These are phyloP conservation scores for Litchi chinensis DNA, from an alignment of 345 rosid species.

Conservation along the genomic window DNA sequence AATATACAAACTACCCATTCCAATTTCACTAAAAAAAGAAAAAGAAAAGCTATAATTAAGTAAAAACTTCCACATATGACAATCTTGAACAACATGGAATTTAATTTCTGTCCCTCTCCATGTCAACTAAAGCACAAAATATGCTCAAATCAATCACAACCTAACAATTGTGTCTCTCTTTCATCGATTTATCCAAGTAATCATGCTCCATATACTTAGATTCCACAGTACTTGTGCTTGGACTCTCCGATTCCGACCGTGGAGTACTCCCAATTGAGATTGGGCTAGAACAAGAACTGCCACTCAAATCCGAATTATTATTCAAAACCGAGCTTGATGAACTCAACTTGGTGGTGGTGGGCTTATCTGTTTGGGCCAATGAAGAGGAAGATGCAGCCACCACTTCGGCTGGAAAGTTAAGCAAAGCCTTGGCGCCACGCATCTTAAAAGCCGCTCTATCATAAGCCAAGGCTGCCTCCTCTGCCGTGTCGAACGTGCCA, in stretches of 20 bases:
- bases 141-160: neutral
- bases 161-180: neutral
- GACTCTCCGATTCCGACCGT: slow-evolving; percentile 30
- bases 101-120: neutral
- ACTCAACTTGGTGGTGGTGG: neutral
- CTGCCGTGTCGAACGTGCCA: slow-evolving; percentile 62
- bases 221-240: slow-evolving; percentile 15
- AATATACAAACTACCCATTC: neutral
- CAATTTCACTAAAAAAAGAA: neutral
- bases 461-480: slow-evolving; percentile 68
- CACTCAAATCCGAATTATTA: slow-evolving; percentile 18
- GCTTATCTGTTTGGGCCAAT: neutral
- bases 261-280: slow-evolving; percentile 10
- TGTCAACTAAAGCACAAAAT: neutral
- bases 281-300: slow-evolving; percentile 16
- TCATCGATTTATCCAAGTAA: slow-evolving; percentile 8
- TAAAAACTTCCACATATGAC: neutral
- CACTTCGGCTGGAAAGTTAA: slow-evolving; percentile 53
- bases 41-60: neutral
- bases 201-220: slow-evolving; percentile 4
- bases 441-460: slow-evolving; percentile 61
- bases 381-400: slow-evolving; percentile 19
- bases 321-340: neutral
- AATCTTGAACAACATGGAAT: neutral
- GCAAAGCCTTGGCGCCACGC: slow-evolving; percentile 73